Evolutionary conservation across 805 yeast genomes (phyloP).

Genomic region (Saturnispora sanitii): DNA sequence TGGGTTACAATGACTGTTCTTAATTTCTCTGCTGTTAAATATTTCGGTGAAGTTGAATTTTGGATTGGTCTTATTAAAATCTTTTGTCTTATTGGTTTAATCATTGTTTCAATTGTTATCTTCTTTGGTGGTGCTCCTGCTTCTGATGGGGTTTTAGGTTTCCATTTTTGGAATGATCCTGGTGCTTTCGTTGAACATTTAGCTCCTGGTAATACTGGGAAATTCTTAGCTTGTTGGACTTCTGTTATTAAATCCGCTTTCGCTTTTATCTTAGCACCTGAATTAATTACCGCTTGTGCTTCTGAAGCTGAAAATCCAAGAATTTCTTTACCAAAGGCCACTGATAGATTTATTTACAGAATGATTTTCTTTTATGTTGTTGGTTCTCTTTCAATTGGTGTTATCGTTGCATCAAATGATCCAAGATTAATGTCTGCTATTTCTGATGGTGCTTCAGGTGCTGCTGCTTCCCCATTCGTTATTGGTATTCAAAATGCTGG

Average conservation of each 20-base stretch:
- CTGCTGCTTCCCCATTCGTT: slow-evolving; percentile 58
- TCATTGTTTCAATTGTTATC: slow-evolving; percentile 43
- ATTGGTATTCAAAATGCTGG: slow-evolving; percentile 56
- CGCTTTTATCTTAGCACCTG: slow-evolving; percentile 55
- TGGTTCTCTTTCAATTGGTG: slow-evolving; percentile 48
- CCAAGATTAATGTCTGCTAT: slow-evolving; percentile 36
- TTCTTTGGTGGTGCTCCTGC: slow-evolving; percentile 57
- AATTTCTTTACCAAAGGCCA: slow-evolving; percentile 51
- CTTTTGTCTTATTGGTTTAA: slow-evolving; percentile 51
- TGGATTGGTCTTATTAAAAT: slow-evolving; percentile 62
- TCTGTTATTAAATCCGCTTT: slow-evolving; percentile 57
- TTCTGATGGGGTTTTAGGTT: slow-evolving; percentile 46
- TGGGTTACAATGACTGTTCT: slow-evolving; percentile 35
- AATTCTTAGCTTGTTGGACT: slow-evolving; percentile 54
- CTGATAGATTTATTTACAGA: slow-evolving; percentile 50
- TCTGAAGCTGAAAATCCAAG: slow-evolving; percentile 55
- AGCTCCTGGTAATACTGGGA: slow-evolving; percentile 46
- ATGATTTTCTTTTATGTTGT: slow-evolving; percentile 50
- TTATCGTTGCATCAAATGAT: slow-evolving; percentile 48
- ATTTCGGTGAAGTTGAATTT: slow-evolving; percentile 44
- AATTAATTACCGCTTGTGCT: slow-evolving; percentile 43
- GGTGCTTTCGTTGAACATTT: slow-evolving; percentile 42
- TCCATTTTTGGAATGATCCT: slow-evolving; percentile 50
- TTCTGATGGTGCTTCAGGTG: slow-evolving; percentile 38
- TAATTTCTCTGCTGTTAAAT: slow-evolving; percentile 36